These are phyloP conservation scores for Daldinia grandis DNA, from an alignment of 495 filamentous ascomycete species.

Conservation along the genomic window DNA sequence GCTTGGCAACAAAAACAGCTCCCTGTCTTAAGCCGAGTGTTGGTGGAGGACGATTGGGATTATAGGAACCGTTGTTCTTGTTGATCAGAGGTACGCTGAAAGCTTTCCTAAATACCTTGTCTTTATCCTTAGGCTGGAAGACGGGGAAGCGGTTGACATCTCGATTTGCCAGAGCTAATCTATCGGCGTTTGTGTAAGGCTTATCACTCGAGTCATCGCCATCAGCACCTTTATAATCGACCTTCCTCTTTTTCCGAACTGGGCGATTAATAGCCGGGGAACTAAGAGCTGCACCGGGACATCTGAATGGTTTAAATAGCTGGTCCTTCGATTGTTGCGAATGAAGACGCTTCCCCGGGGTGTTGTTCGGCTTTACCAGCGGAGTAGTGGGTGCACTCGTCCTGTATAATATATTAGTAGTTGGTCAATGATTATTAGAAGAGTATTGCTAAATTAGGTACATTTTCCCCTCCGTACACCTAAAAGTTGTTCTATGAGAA, in stretches of 20 bases:
- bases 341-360: conserved; percentile 47
- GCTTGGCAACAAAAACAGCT: conserved; percentile 84
- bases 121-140: conserved; percentile 90
- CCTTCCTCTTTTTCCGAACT: conserved; percentile 82
- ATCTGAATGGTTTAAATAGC: conserved; percentile 89
- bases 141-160: conserved; percentile 91
- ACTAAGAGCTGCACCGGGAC: conserved; percentile 79
- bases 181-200: conserved; percentile 87
- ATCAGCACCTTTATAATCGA: conserved; percentile 88
- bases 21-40: conserved; percentile 86
- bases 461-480: conserved; percentile 24
- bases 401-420: conserved; percentile 28
- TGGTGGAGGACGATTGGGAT: conserved; percentile 80
- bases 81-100: conserved; percentile 89
- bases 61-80: conserved; percentile 75
- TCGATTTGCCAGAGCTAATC: conserved; percentile 83
- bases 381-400: conserved; percentile 37
- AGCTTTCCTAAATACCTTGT: conserved; percentile 76
- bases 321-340: conserved; percentile 67
- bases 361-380: conserved; percentile 31
- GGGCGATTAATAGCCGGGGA: conserved; percentile 82
- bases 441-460: conserved; percentile 5
- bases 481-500: not conserved
- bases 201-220: conserved; percentile 76
- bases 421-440: not conserved